Conservation (phyloP, 1,284 basidiomycete genomes). For the Sanghuangporus baumii region DNA sequence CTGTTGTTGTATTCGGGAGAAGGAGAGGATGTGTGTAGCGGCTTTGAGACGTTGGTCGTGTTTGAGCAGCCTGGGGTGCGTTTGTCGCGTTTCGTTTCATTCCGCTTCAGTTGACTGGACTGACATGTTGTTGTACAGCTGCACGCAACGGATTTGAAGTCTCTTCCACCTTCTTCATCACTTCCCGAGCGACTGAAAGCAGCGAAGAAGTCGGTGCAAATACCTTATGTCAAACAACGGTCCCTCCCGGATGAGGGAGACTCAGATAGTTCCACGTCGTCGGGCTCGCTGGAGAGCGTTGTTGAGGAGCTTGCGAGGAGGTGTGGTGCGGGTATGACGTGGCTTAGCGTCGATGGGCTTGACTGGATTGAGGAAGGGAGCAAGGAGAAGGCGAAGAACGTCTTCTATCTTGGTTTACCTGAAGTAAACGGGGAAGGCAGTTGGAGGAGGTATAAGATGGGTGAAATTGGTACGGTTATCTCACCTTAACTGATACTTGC, state of each 20-base stretch:
- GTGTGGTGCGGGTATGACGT: constrained; percentile 40
- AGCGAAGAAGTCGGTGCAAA: constrained; percentile 51
- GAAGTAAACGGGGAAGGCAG: constrained; percentile 37
- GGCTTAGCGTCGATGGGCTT: constrained; percentile 15
- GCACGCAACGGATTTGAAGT: constrained; percentile 64
- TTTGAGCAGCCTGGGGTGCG: constrained; percentile 65
- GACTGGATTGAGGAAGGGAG: constrained; percentile 25
- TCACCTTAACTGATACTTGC: constrained; percentile 1
- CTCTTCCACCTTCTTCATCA: constrained; percentile 45
- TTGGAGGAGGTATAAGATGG: constrained; percentile 41
- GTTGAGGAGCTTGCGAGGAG: constrained; percentile 40
- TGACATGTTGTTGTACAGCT: constrained; percentile 34
- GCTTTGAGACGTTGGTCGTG: constrained; percentile 57
- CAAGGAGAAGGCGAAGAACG: constrained; percentile 41
- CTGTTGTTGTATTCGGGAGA: constrained; percentile 36
- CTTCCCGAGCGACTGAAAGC: constrained; percentile 41
- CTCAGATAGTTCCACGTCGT: neutral
- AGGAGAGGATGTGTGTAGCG: constrained; percentile 43
- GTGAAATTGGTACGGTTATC: constrained; percentile 42
- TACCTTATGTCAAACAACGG: constrained; percentile 47
- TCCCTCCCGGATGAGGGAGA: constrained; percentile 17
- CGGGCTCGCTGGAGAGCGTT: constrained; percentile 27
- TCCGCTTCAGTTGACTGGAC: constrained; percentile 2
- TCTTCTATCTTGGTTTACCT: constrained; percentile 53
- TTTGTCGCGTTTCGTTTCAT: constrained; percentile 11